Conservation (phyloP, 228 moss, liverwort and hornwort species). For the Sphagnum fallax region DNA sequence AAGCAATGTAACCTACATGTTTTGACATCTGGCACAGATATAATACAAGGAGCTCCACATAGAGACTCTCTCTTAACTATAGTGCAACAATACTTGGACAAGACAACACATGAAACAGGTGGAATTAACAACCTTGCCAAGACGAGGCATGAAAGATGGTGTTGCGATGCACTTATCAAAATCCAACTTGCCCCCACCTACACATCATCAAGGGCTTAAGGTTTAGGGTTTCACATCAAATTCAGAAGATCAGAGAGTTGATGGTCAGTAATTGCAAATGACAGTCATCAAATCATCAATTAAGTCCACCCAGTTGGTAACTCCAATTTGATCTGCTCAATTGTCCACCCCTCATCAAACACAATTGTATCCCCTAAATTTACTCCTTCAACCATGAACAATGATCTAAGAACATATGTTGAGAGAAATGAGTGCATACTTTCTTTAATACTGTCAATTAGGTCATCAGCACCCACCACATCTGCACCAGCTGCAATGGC, state of each 20-base stretch:
- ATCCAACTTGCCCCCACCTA: slow-evolving; percentile 92
- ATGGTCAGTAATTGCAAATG: too few species aligned
- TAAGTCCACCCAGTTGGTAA: too few species aligned
- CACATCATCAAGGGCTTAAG: background rate
- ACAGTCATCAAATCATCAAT: too few species aligned
- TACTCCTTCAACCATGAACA: too few species aligned
- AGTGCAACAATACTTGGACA: background rate
- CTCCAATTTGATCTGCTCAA: too few species aligned
- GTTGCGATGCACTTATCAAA: slow-evolving; percentile 99
- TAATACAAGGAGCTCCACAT: slow-evolving; percentile 4
- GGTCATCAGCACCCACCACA: slow-evolving; percentile 88
- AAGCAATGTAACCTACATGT: background rate
- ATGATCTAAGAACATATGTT: too few species aligned
- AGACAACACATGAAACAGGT: background rate
- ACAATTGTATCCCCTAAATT: too few species aligned
- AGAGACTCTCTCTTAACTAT: background rate
- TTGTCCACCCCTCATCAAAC: too few species aligned
- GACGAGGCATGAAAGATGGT: slow-evolving; percentile 90
- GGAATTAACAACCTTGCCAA: slow-evolving; percentile 61
- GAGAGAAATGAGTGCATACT: slow-evolving; percentile 34
- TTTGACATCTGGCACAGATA: background rate
- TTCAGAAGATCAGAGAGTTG: too few species aligned
- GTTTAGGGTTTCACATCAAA: background rate
- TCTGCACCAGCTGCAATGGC: slow-evolving; percentile 91
- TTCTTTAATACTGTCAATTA: slow-evolving; percentile 81